Base-by-base conservation (phyloP, 2,329 filamentous ascomycete genomes). In the Aspergillus sp. region DNA sequence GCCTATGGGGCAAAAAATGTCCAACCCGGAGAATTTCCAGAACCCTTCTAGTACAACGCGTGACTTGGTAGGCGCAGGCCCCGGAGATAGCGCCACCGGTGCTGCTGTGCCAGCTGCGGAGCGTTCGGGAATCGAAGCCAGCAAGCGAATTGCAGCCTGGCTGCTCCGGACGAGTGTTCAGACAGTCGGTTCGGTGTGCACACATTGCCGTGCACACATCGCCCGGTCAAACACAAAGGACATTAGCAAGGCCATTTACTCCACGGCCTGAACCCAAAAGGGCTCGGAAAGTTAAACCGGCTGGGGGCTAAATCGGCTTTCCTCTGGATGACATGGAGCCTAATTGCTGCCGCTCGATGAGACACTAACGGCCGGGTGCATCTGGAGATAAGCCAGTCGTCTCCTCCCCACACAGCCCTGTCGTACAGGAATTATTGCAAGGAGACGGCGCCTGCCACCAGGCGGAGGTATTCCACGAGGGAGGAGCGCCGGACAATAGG, bases 351-450 rank as follows among this genome's bases (percentile, higher is more conserved):
- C 19, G 10, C 19, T 10, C 19, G 10, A 22, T 22, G 10, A 22
- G 19, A 22, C 19, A 28, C 24, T 33, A 36, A 20, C 40, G 43
- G 42, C 40, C 35, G 39, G 30, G 34, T 39, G 42, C 43, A 46
- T 33, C n/a, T 22, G 4, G n/a, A 26, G 27, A 15, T 25, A 28
- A 32, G 26, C 17, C 14, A 30, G 30, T 13, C 24, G 24, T 16
- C n/a, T n/a, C n/a, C n/a, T n/a, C n/a, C n/a, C n/a, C n/a, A n/a
- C n/a, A n/a, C n/a, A 10, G 19, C 19, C 15, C n/a, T 20, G 36
- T 38, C 20, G 36, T 30, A 38, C 36, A 38, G 28, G 19, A 28
- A 15, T 17, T 25, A 30, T 34, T 24, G 27, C 14, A 10, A 26
- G 28, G 30, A 20, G 29, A 8, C 19, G 29, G n/a, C n/a, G n/a